Conservation (phyloP, 2,329 filamentous ascomycete genomes). For the Aureobasidium lini region DNA sequence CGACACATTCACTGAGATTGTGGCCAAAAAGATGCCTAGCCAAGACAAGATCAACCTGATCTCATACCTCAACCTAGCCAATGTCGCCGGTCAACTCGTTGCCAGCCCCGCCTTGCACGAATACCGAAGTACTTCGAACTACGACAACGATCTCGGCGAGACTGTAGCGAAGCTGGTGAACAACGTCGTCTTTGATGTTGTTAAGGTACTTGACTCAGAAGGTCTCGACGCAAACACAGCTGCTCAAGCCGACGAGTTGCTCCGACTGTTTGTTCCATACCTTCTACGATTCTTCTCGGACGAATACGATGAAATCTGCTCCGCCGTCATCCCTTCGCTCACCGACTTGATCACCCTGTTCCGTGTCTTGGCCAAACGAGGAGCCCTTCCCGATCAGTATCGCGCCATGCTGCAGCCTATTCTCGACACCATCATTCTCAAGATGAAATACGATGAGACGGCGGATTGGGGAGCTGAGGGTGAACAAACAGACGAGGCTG, state of each 20-base stretch:
- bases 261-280: conserved; percentile 78
- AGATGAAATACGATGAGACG: conserved; percentile 97
- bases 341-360: conserved; percentile 89
- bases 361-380: conserved; percentile 64
- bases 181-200: conserved; percentile 76
- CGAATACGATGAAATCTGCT: conserved; percentile 97
- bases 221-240: conserved; percentile 55
- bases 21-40: conserved; percentile 95
- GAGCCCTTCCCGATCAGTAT: conserved; percentile 64
- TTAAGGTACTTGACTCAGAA: conserved; percentile 73
- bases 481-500: conserved; percentile 91
- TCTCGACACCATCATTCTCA: conserved; percentile 82
- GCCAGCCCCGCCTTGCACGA: conserved; percentile 73
- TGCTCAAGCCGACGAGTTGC: conserved; percentile 68
- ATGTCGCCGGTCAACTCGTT: conserved; percentile 79
- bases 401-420: conserved; percentile 79
- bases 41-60: conserved; percentile 93
- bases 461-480: conserved; percentile 89
- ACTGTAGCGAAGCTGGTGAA: conserved; percentile 94
- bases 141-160: conserved; percentile 93
- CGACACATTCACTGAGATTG: conserved; percentile 90
- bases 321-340: conserved; percentile 85
- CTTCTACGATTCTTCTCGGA: conserved; percentile 92
- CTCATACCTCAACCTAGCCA: conserved; percentile 75
- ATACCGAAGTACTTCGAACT: conserved; percentile 70